Base-by-base conservation (phyloP, 768 basidiomycete genomes). In the Cyathus striatus region DNA sequence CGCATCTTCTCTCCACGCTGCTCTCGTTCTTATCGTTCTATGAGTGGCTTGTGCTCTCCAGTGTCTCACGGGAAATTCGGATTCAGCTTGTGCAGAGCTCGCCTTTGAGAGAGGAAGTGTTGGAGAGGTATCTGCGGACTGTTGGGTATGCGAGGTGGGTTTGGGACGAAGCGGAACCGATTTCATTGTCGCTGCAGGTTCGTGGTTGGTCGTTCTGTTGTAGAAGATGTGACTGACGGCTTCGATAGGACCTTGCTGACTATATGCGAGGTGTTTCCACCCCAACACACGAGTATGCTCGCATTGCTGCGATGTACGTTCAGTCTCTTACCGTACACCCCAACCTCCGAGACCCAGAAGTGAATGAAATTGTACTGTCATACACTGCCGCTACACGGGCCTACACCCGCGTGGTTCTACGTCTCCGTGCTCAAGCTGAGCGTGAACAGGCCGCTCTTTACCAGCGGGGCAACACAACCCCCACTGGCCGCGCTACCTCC, bases 261-360 rank as follows among this genome's bases (percentile, higher is more conserved):
- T 92, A 90, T 52, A 81, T 90, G 77, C 75, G 80, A 36, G 86
- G 86, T 2, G 83, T 90, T 4, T 81, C 80, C 4, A 76, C 86
- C 20, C 89, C 90, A 5, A 72, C 74, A 3, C 82, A 90, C 48
- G 78, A 85, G 48, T 90, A 86, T 49, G 72, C 79, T 1, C 73
- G 77, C 3, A 69, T 79, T 24, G 76, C 88, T 1, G 67, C 66
- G 4, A 58, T 72, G 21, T 80, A 81, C 49, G 64, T 87, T 7
- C 79, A 81, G 40, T 71, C 75, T 0, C 62, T 73, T 20, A 51
- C 46, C 2, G 48, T 70, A 6, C 76, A 70, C 36, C 72, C 67
- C 1, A 56, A 61, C 20, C 61, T 65, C 36, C 68, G 72, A 18
- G 66, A 75, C 56, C 62, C 68, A 18, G 49, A 59, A 2, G 54